phyloP scores from a whole-genome alignment of 176 grass and related monocot species.

The Elymus sibiricus region DNA sequence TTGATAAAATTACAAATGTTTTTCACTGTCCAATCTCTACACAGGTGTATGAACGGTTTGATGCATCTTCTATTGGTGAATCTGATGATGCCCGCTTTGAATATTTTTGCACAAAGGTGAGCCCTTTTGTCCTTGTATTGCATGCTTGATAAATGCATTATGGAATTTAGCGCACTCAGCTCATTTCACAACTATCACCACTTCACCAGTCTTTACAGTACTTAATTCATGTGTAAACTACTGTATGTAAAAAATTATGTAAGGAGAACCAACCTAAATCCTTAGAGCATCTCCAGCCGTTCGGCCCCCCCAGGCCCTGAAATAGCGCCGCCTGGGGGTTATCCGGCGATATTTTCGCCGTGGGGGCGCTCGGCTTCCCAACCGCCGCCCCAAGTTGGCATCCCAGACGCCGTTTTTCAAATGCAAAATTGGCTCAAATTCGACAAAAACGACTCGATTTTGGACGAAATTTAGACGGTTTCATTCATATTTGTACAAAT shows the following conservation, averaged over 20 bases:
- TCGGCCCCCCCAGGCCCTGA: too few species aligned
- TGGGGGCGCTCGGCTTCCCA: too few species aligned
- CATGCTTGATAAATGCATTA: slow-evolving; percentile 1
- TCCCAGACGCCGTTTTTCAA: too few species aligned
- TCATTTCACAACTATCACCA: neutral
- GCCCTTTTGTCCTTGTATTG: slow-evolving; percentile 20
- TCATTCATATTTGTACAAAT: too few species aligned
- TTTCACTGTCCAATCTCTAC: slow-evolving; percentile 21
- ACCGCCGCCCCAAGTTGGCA: too few species aligned
- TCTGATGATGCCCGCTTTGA: slow-evolving; percentile 76
- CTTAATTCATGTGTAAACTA: neutral
- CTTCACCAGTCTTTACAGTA: neutral
- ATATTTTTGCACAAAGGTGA: slow-evolving; percentile 90
- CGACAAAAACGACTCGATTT: too few species aligned
- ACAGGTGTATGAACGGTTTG: slow-evolving; percentile 86
- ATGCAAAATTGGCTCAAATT: too few species aligned
- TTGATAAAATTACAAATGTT: neutral
- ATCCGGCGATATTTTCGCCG: too few species aligned
- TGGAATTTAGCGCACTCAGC: neutral
- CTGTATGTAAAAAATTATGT: neutral
- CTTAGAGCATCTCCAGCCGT: too few species aligned
- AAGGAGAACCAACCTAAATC: neutral
- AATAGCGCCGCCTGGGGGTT: too few species aligned
- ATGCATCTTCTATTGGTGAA: slow-evolving; percentile 71
- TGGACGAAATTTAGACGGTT: too few species aligned